These are phyloP conservation scores for Penicillium silybi DNA, from an alignment of 495 filamentous ascomycete species.

Conservation along the genomic window DNA sequence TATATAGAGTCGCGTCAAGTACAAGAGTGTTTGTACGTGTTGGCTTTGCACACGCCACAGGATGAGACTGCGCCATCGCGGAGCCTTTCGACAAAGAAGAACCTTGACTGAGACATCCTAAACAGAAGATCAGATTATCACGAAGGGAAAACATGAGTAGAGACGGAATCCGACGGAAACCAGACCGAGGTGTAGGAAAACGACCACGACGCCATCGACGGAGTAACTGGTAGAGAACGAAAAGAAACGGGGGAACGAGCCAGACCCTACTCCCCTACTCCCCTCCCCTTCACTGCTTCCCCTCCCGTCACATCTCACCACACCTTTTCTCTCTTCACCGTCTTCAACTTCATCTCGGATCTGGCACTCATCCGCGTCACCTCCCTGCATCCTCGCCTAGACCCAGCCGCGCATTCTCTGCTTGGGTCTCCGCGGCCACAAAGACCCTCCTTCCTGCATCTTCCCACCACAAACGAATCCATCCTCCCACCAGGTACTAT, in stretches of 20 bases:
- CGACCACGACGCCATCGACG: not conserved
- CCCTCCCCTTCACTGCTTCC: not conserved
- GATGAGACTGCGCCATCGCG: not conserved
- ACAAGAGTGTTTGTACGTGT: not conserved
- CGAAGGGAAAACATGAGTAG: no score
- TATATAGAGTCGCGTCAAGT: not conserved
- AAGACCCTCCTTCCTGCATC: conserved; percentile 28
- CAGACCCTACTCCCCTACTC: not conserved
- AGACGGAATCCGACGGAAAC: not conserved
- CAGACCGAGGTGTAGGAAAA: not conserved
- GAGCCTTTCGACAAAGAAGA: not conserved
- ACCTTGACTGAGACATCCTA: not conserved
- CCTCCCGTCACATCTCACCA: not conserved
- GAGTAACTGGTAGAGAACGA: not conserved
- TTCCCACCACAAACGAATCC: conserved; percentile 29
- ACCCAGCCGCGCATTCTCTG: conserved; percentile 31
- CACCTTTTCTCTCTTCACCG: conserved; percentile 1
- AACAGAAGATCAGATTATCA: not conserved
- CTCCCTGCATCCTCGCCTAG: conserved; percentile 26
- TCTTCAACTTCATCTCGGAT: conserved; percentile 8
- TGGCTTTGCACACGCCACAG: not conserved
- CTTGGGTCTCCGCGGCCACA: conserved; percentile 26
- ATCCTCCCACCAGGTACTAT: conserved; percentile 25
- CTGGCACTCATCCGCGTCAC: conserved; percentile 6
- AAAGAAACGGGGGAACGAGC: not conserved